Base-by-base conservation (phyloP, 169 alveolate genomes). In the Theileria annulata region DNA sequence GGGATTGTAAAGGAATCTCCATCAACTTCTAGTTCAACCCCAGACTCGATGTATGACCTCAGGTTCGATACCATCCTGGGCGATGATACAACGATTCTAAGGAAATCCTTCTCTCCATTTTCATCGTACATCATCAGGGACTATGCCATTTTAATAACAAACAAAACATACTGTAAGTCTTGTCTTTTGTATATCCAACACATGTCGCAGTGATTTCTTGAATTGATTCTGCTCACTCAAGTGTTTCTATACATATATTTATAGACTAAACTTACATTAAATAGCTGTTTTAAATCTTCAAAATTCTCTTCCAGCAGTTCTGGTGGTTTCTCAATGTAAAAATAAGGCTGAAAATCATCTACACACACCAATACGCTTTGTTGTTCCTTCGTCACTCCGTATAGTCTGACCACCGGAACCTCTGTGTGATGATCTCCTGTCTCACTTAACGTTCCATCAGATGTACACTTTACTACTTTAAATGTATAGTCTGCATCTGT, bases 11-110 rank as follows among this genome's bases (percentile, higher is more conserved):
- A 75, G 0, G 49, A 69, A 31, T 23, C 35, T 30, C 77, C 70
- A 37, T 59, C 30, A 19, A 75, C 87, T 10, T 64, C 63, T 56
- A 87, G 82, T 23, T 85, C 79, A 8, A 92, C 79, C 12, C 95
- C 94, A 31, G 86, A 66, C 80, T 94, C 97, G 30, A 94, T 87
- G 84, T 67, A 87, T 30, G 92, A 71, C 30, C 96, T 86, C 30
- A 90, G 85, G 12, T 94, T 70, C 12, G 97, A 88, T 13, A 94
- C 93, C 92, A 87, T 79, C 19, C 93, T 88, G 27, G 97, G 97
- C 10, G 92, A 79, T 13, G 91, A 88, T 12, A 92, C 93, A 0
- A 96, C 93, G 31, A 93, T 79, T 51, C 91, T 92, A 75, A 93
- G 86, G 78, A 90, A 94, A 51, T 90, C 93, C 47, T 70, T 78